Base-by-base conservation (phyloP, 371 early-diverging fungal genomes). In the Mucor racemosus region DNA sequence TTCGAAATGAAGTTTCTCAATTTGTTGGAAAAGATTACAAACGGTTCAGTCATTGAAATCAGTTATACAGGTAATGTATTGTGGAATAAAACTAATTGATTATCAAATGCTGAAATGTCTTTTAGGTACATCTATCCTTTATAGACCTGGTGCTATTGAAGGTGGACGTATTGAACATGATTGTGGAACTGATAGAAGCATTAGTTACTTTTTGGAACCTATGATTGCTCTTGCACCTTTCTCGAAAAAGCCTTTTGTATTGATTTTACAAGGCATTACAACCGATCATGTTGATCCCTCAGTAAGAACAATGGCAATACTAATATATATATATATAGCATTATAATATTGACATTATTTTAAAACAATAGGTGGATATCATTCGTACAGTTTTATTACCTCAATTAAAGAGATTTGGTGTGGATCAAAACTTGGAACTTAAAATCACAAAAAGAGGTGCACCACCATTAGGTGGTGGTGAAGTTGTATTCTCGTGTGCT, bases 381-480 rank as follows among this genome's bases (percentile, higher is more conserved):
- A 77, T 97, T n/a, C 89, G 98, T 41, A 97, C 97, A 38, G 96
- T 95, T 5, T 81, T 92, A 59, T 80, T 97, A 58, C 93, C 95
- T 26, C 91, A 91, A 54, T 78, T 96, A 58, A 87, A 86, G 67
- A 81, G 90, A 69, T 98, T 92, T 84, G 98, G 96, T 13, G 84
- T 95, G 26, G 92, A 91, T 41, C 89, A 86, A 26, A 90, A 87
- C 41, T 76, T 97, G 9, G 95, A 97, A 69, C 81, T 97, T 36
- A 92, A 94, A 84, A 94, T 99, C 62, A 86, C 86, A 33, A 94
- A 90, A 68, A 87, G 99, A 58, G 99, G 99, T 13, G 94, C 97
- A 36, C 88, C 92, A n/a, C 99, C 99, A 11, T 78, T 90, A 55
- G 99, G 99, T 61, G 97, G 99, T 5, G 99, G 99, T 60, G 92